Base-by-base conservation (phyloP, 2,329 filamentous ascomycete species). In the Cyanodermella asteris region DNA sequence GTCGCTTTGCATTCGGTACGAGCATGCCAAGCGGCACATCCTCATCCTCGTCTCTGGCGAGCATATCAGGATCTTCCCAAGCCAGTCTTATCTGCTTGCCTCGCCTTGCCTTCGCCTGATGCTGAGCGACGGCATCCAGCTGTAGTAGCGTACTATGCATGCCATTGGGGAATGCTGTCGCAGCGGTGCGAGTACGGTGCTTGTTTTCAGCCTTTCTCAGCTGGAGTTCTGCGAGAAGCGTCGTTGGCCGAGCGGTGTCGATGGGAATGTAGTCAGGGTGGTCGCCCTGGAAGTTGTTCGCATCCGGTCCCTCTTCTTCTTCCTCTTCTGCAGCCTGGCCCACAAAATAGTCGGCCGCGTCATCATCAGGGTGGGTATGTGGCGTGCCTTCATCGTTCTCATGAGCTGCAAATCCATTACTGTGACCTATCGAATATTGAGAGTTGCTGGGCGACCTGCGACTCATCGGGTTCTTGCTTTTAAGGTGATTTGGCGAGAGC, bases 71-170 rank as follows among this genome's bases (percentile, higher is more conserved):
- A 25, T 74, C 72, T 47, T 94, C 82, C 87, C 87, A 97, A 2
- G 84, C 87, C 17, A 97, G 59, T 30, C 78, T 78, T 17, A 91
- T 68, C 29, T 72, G 75, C 40, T 75, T 76, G 28, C 64, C 62
- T 38, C 72, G 64, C 18, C 84, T 67, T 15, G 73, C 61, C 34
- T 72, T 69, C 36, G 71, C 72, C 44, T 91, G 76, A 13, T 81
- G 63, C 46, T 93, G 76, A 13, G 78, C 77, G 15, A 93, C 78
- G 1, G 80, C 75, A 41, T 97, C 84, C 36, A 94, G 63, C 43
- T 97, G 70, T 1, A 97, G 58, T 4, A 97, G 59, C 0, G 87
- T 97, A 9, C 77, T 77, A 34, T 87, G 78, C 61, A 91, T 72
- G n/a, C 80, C 82, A 27, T 73, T 70, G 12, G 74, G 72, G 36